Evolutionary conservation across 495 filamentous ascomycete genomes (phyloP), one percentile per base, ranked within the genome.

Genomic region (Hyaloscypha bicolor): DNA sequence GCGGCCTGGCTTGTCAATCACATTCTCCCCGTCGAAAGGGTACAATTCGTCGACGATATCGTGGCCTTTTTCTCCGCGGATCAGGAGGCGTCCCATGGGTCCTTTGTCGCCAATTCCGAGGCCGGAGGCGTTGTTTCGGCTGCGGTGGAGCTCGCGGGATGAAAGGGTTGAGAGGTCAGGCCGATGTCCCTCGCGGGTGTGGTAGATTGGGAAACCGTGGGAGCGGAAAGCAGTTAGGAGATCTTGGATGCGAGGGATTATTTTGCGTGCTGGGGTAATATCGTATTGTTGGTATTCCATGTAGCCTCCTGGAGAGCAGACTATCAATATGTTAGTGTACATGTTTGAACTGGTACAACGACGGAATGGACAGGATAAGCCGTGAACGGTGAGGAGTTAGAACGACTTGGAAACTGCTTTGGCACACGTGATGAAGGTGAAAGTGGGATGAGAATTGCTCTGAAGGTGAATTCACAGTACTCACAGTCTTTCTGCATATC

Each of bases 401-500:
- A 16, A 16, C 14, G 42, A 3, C 42, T 45, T 4, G 9, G 16
- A 16, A 14, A 48, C 42, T 48, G 9, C 16, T 48, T 48, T 6
- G 16, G 9, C 42, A 48, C 42, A 48, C 42, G 42, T 48, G 42
- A 48, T 16, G 42, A 48, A 19, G 42, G 42, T 33, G 35, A 58
- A 67, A 60, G 59, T 55, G 58, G 63, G 58, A 35, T 53, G 22
- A 53, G 12, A 16, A 45, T 60, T 4, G 2, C 53, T 52, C 25
- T 19, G 30, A 16, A 37, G 6, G 6, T 0, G 11, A 21, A 33
- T 12, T 60, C 55, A 2, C 25, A 22, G 32, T 16, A 78, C 82
- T 68, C 71, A 88, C 86, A 89, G 73, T 91, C 88, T 64, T 87
- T 87, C 71, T 91, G 88, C 88, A 91, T 90, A 76, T 91, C 88